Percentiles rank a stretch among this genome's conserved stretches.
Evolutionary conservation across 805 yeast species (phyloP).

Genomic region (Zygosaccharomyces siamensis): DNA sequence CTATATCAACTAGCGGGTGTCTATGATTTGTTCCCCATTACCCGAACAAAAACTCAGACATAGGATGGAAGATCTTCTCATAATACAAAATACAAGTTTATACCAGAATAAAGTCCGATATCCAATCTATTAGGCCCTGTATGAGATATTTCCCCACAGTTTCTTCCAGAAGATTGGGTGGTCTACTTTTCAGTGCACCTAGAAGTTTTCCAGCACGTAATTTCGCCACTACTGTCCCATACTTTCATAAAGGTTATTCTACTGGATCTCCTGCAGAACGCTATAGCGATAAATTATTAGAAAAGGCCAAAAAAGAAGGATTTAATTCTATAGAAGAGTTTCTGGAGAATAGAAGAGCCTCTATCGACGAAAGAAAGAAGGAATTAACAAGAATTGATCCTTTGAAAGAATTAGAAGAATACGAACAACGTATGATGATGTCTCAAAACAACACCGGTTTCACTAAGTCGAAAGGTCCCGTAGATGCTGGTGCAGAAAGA

Average conservation of each 20-base stretch:
- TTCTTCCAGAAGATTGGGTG: not conserved
- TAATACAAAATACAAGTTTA: not conserved
- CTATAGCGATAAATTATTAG: conserved; percentile 36
- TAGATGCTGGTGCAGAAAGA: conserved; percentile 37
- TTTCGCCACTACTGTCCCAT: conserved; percentile 5
- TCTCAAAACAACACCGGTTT: conserved; percentile 14
- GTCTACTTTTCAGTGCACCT: not conserved
- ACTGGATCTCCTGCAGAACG: conserved; percentile 27
- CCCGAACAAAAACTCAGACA: not conserved
- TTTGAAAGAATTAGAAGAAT: conserved; percentile 57
- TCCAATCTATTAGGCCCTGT: not conserved
- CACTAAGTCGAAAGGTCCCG: conserved; percentile 22
- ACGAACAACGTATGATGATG: conserved; percentile 37
- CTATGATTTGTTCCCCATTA: not conserved
- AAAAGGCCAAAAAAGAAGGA: conserved; percentile 36
- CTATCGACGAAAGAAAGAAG: conserved; percentile 50
- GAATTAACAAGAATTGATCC: conserved; percentile 65
- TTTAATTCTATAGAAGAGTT: conserved; percentile 48
- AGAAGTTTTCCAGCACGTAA: not conserved
- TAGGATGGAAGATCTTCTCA: not conserved
- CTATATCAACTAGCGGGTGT: too few relatives aligned
- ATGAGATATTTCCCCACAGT: conserved; percentile 1
- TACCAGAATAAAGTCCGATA: not conserved
- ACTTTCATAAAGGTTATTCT: conserved; percentile 11
- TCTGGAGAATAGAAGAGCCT: conserved; percentile 55